Base-by-base conservation (phyloP, 371 early-diverging fungal species). In the Apophysomyces variabilis region DNA sequence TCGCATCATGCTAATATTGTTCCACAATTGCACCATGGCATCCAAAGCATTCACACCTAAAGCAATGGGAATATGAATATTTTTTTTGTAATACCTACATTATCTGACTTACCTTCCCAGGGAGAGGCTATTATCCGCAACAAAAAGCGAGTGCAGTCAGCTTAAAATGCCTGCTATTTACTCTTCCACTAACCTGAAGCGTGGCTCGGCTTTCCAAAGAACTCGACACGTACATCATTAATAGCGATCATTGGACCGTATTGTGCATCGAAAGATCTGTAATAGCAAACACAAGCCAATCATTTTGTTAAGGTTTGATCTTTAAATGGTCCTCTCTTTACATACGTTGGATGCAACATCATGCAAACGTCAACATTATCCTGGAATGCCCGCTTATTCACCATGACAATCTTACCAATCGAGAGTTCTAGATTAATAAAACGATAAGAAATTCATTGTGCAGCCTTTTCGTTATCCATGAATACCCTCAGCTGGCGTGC, bases 321-420 rank as follows among this genome's bases (percentile, higher is more conserved):
- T 26, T 26, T 26, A 26, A 26, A 26, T 26, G 32, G 32, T 26
- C 1, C 32, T 3, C 26, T 32, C 18, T 45, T 37, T 71, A 47
- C 79, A 79, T 44, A 87, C 84, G 39, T 58, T 18, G 91, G 91
- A 66, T 93, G 93, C 38, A 88, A 77, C 92, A 93, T 93, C 82
- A 93, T 74, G 62, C 86, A 81, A 12, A 87, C 74, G 62, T 91
- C 92, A 1, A 84, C 78, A 6, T 61, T 63, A 56, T 77, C 79
- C 16, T 87, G 75, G 72, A 91, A 87, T 11, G 86, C 89, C 9
- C 88, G 85, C 13, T 78, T 71, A 11, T 88, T 62, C 37, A 89
- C 71, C 74, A 92, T 79, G 3, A 68, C 67, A 61, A 90, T 87
- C 69, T 93, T 93, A 45, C 93, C 93, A 39, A 90, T 89, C 0